Percentiles rank a stretch among this genome's conserved stretches.
Conservation (phyloP, 345 rosid species). For the Eucalyptus caleyi region DNA sequence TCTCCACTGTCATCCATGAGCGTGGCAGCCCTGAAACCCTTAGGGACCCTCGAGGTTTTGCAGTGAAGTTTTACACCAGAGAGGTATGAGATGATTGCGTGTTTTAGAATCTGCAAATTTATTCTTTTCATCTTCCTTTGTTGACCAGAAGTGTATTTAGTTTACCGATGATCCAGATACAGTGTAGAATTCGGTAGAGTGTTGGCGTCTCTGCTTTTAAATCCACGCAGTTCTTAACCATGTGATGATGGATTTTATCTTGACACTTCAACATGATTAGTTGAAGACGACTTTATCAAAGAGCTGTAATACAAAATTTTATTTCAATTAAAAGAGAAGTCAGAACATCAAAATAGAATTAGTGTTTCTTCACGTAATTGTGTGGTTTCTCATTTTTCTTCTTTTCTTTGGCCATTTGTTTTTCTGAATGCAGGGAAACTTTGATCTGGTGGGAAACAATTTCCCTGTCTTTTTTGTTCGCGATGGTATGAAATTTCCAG, state of each 20-base stretch:
- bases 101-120: not conserved
- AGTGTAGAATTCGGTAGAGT: not conserved
- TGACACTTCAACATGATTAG: not conserved
- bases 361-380: not conserved
- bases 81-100: constrained; percentile 35
- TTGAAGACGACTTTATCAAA: not conserved
- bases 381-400: not conserved
- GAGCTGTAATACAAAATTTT: not conserved
- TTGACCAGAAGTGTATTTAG: not conserved
- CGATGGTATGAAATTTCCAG: constrained; percentile 97
- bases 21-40: constrained; percentile 99
- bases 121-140: not conserved
- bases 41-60: constrained; percentile 96
- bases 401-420: not conserved
- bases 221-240: not conserved
- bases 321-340: not conserved
- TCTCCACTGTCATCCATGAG: constrained; percentile 96
- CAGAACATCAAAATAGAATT: not conserved
- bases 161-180: not conserved
- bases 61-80: constrained; percentile 94
- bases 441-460: constrained; percentile 98
- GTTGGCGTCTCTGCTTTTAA: not conserved
- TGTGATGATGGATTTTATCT: not conserved
- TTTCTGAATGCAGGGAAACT: constrained; percentile 61
- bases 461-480: constrained; percentile 92